Base-by-base conservation (phyloP, 78 protist species). In the Cavenderia fasciculata region DNA sequence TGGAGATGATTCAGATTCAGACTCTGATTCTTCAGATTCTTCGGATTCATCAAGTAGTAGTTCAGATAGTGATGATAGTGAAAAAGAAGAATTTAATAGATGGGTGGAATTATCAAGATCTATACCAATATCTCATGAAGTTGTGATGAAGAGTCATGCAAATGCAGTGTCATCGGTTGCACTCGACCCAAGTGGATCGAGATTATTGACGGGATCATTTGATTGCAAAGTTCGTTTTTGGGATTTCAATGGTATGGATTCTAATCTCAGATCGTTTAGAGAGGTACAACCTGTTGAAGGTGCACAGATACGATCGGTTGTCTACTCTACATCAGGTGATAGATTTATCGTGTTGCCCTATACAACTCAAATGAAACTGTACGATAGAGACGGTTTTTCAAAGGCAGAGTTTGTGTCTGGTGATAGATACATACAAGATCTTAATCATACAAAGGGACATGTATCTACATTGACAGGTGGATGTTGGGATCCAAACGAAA, bases 231-330 rank as follows among this genome's bases (percentile, higher is more conserved):
- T 92, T 11, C 41, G 52, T 19, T 77, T 92, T 77, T 95, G 94
- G 92, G 94, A 95, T 69, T 95, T 95, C 61, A 87, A 87, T 36
- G 94, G 92, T 14, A 95, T 95, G 97, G 97, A 95, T 70, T 7
- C 44, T 7, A 27, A 68, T 1, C 33, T 95, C 27, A 23, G 44
- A 31, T 63, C 95, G n/a, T 95, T 91, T 79, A 61, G 94, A 41
- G 85, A 77, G 57, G 19, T 90, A 19, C 94, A 86, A 54, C 97
- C 97, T 16, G 21, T 23, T 10, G 94, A 76, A 14, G 92, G 95
- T 34, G 59, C 92, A 23, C 89, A 77, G 19, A 27, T 95, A 21
- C 41, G 82, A 34, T 52, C 57, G 0, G 41, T 92, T n/a, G 52
- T 51, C 10, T 95, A 71, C 74, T 85, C 49, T 46, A 47, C 31